These are phyloP conservation scores for Psilocybe subaeruginosa DNA, from an alignment of 768 basidiomycete genomes.

Conservation along the genomic window DNA sequence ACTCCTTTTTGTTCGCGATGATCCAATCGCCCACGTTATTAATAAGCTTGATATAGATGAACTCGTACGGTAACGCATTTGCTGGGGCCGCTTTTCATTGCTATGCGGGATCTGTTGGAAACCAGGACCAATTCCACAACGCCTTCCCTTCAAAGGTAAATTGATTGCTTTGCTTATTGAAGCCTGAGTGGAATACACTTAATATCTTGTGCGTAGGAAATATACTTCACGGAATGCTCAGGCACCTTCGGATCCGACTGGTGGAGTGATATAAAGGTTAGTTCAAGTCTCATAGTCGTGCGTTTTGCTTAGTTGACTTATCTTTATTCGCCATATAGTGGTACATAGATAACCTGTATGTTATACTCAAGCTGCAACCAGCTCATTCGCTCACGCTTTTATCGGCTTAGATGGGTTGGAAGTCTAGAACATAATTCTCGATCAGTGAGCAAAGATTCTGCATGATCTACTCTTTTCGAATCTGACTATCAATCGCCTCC, in stretches of 20 bases:
- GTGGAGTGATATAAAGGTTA: slow-evolving; percentile 81
- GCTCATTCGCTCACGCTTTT: neutral
- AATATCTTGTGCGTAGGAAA: slow-evolving; percentile 37
- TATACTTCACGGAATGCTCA: slow-evolving; percentile 65
- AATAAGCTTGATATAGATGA: slow-evolving; percentile 41
- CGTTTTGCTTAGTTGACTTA: neutral
- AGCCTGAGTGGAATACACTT: no score
- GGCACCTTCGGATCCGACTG: slow-evolving; percentile 71
- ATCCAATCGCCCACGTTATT: no score
- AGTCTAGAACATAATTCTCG: slow-evolving; percentile 29
- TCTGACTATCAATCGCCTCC: slow-evolving; percentile 20
- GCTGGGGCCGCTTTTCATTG: slow-evolving; percentile 76
- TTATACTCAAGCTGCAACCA: no score
- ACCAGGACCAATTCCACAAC: slow-evolving; percentile 60
- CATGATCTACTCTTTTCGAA: neutral
- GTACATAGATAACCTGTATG: slow-evolving; percentile 65
- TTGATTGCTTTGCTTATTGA: neutral
- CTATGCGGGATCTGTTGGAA: slow-evolving; percentile 55
- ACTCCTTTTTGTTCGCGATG: neutral
- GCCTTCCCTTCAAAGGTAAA: slow-evolving; percentile 57
- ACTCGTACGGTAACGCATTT: slow-evolving; percentile 56
- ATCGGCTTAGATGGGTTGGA: slow-evolving; percentile 29
- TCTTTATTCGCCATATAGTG: slow-evolving; percentile 41
- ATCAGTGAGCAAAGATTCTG: slow-evolving; percentile 41
- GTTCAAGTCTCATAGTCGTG: neutral